Evolutionary conservation across 2,329 filamentous ascomycete species (phyloP), one percentile per base, ranked within the genome.

Genomic region (Colletotrichum musicola): DNA sequence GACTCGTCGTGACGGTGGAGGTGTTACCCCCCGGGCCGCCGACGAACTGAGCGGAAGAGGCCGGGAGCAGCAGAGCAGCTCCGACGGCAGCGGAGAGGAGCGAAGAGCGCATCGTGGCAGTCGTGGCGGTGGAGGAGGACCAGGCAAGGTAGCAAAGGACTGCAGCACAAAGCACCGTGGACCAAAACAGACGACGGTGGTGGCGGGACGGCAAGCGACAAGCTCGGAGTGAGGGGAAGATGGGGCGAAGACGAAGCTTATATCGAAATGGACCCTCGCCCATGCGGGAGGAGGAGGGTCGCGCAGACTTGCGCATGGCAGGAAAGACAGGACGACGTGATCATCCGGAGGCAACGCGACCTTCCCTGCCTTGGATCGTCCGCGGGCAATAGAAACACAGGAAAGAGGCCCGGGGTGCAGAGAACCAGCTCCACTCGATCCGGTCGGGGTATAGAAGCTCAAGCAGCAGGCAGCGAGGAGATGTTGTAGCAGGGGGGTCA

Each of bases 1-100:
- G 85, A 22, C 80, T 78, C 40, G 73, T 61, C 30, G 69, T 73
- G 62, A 64, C 69, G 30, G 73, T 64, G 27, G 72, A 68, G 54
- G 73, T 58, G 57, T 70, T 72, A 54, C 69, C 72, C 9, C 70
- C 62, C 3, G 71, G 67, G 27, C 30, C 62, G 47, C 71, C 73
- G 4, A 73, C 69, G 40, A 71, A 69, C 61, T 77, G 74, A 40
- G 78, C 74, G 40, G 73, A 73, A 50, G 74, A 58, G 49, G 77
- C 75, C 66, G 80, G 76, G 68, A 79, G 71, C 14, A 77, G 64
- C 18, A 71, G 38, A 30, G 64, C 70, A 22, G 64, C 70, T 44
- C 60, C 70, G 27, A 62, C 44, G 27, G 68, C 68, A 25, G 65
- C 47, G 40, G 62, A 61, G 10, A 62, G 60, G 14, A 63, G 50